phyloP scores from a whole-genome alignment of 2,329 filamentous ascomycete species.

The Paraphaeosphaeria minitans region DNA sequence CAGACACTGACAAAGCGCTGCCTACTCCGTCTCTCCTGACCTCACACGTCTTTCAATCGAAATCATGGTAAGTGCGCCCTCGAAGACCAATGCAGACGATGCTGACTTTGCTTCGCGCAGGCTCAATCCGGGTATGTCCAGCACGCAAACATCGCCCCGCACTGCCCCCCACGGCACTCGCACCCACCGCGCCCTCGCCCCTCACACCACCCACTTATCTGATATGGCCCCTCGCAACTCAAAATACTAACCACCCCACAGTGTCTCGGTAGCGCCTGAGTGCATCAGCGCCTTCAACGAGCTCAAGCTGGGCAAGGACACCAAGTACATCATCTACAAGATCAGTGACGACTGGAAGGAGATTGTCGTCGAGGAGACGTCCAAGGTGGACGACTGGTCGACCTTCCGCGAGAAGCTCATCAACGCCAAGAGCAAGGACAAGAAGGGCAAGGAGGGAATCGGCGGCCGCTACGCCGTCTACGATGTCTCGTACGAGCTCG shows the following conservation, averaged over 20 bases:
- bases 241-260: constrained; percentile 44
- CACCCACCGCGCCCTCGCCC: constrained; percentile 15
- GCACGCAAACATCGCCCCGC: constrained; percentile 17
- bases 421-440: constrained; percentile 73
- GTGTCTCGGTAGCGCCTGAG: constrained; percentile 73
- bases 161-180: constrained; percentile 23
- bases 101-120: constrained; percentile 34
- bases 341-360: constrained; percentile 81
- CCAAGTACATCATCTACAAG: constrained; percentile 87
- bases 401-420: constrained; percentile 77
- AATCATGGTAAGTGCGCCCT: constrained; percentile 42
- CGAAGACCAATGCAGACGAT: background rate
- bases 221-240: constrained; percentile 1
- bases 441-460: constrained; percentile 59
- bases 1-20: constrained; percentile 43
- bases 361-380: constrained; percentile 79
- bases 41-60: constrained; percentile 28
- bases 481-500: constrained; percentile 78
- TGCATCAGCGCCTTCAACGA: constrained; percentile 76
- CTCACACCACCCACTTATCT: constrained; percentile 11
- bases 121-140: constrained; percentile 53
- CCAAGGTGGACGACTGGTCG: constrained; percentile 70
- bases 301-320: constrained; percentile 78
- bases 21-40: constrained; percentile 26
- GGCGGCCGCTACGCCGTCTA: constrained; percentile 84